Evolutionary conservation across 352 stramenopile species (phyloP), one percentile per base, ranked within the genome.

Genomic region (Stramenopiles sp.): DNA sequence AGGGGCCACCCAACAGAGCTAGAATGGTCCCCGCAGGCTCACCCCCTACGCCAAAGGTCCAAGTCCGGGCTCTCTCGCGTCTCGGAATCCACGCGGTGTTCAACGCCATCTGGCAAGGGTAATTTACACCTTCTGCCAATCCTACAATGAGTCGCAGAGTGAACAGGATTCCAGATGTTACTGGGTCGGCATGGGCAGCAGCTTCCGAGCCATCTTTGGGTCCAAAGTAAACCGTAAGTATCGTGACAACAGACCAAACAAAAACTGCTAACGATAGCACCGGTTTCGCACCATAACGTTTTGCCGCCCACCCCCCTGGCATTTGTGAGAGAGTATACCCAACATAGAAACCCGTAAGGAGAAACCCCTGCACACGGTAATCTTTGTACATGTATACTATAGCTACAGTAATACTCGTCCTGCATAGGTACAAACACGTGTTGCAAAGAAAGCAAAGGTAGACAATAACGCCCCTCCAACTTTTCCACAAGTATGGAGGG

Each of bases 331-430:
- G 12, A 25, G 43, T 53, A 25, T 53, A 53, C 12, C 43, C 43
- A 53, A 25, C 43, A 25, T 53, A 53, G 25, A 53, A 53, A 53
- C 12, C 43, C 12, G 43, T 18, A 12, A 53, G 43, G 12, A 53
- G 25, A 53, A 53, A 18, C 12, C 43, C 43, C 25, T 53, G 43
- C 25, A 18, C 12, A 25, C 12, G 12, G 25, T 12, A 25, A 25
- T 53, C 43, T 53, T 53, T 53, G 43, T 18, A 53, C 43, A 53
- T 53, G 25, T 53, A 53, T 53, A 53, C 43, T 18, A 53, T 53
- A 18, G 43, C 43, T 18, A 53, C 43, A 18, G 43, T 53, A 18
- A 53, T 53, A 25, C 43, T 18, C 12, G 43, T 53, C 43, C 43
- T 53, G 25, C 43, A 53, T 25, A 53, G 25, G 43, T 53, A 53